A percentile compares a stretch with the other conserved stretches of the same genome.
phyloP scores from a whole-genome alignment of 2,329 filamentous ascomycete species.

The Aphanoascus verrucosus region DNA sequence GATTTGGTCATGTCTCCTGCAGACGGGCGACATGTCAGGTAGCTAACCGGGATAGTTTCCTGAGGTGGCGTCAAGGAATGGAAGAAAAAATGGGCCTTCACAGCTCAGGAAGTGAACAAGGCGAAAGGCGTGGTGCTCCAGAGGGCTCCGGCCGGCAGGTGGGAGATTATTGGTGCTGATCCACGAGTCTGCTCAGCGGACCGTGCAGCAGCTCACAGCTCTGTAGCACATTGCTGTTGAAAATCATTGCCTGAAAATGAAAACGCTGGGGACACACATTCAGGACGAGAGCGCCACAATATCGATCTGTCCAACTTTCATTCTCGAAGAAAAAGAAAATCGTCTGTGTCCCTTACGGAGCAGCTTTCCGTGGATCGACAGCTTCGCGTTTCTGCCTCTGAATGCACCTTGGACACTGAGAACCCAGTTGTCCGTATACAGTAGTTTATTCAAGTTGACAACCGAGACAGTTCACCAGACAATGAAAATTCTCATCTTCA shows the following conservation, averaged over 20 bases:
- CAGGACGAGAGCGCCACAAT: neutral
- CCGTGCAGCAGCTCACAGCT: neutral
- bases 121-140: too few relatives aligned
- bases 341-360: neutral
- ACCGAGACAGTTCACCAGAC: neutral
- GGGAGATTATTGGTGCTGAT: neutral
- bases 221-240: neutral
- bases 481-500: too few relatives aligned
- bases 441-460: neutral
- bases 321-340: neutral
- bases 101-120: neutral
- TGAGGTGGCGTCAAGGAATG: constrained; percentile 6
- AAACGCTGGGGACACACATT: constrained; percentile 1
- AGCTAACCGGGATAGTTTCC: neutral
- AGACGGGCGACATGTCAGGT: neutral
- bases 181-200: neutral
- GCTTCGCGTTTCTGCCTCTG: neutral
- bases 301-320: constrained; percentile 7
- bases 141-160: neutral
- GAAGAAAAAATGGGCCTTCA: constrained; percentile 4
- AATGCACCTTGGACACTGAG: too few relatives aligned
- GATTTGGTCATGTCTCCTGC: neutral
- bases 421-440: neutral
- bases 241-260: constrained; percentile 8
- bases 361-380: neutral